Evolutionary conservation across 306 rosid genomes (phyloP), one percentile per base, ranked within the genome.

Genomic region (Glycyrrhiza uralensis): DNA sequence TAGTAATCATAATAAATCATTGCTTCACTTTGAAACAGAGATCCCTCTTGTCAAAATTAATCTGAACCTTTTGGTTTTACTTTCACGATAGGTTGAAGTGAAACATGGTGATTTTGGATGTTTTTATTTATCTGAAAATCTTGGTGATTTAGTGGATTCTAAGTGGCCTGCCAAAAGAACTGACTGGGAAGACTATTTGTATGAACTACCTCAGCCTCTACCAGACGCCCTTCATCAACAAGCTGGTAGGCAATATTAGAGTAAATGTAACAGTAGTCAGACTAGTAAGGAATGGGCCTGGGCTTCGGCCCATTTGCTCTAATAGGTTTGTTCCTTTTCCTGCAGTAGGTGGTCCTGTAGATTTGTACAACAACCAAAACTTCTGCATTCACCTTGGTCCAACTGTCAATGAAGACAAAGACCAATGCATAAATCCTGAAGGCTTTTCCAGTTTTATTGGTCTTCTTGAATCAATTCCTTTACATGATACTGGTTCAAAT

Each of bases 391-490:
- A 87, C 84, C 87, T 84, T 65, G 96, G 96, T 47, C 60, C 76
- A 73, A 79, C 63, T 65, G 42, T 62, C 68, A 83, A 76, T 68
- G 90, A 86, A 76, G 64, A 76, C 52, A 84, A 83, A 54, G 89
- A 85, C 61, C 94, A 87, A 65, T 91, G 98, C 88, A 81, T 79
- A 80, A 91, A 86, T 79, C 89, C 95, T 46, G 96, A 88, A 83
- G 92, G 89, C 71, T 86, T 93, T 82, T 83, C 94, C 57, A 87
- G 78, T 87, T 89, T 93, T 74, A 66, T 93, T 82, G 88, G 91
- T 75, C 79, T 93, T 78, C 92, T 93, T 15, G 92, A 87, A 87
- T 91, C 97, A 55, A 86, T 93, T 77, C 98, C 98, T 85, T 84
- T 93, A 66, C 84, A 89, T 30, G 93, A 87, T 79, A 71, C 84